A percentile compares a stretch with the other conserved stretches of the same genome.
phyloP scores from a whole-genome alignment of 192 early-diverging fungal genomes.

The Linnemannia exigua region DNA sequence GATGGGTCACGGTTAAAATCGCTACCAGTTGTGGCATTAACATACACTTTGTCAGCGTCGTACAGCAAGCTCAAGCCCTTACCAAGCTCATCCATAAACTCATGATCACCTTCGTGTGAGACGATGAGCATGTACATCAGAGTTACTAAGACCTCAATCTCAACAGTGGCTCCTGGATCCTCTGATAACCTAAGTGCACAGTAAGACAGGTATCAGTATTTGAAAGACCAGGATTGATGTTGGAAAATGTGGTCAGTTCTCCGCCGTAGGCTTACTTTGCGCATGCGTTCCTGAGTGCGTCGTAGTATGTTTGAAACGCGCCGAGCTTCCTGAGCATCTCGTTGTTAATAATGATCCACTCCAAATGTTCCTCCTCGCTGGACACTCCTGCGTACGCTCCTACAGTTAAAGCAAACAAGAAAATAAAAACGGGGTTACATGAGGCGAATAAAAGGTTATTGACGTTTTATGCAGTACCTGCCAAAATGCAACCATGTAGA shows the following conservation, averaged over 20 bases:
- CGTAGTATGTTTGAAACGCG: conserved; percentile 69
- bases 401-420: neutral
- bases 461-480: too few species aligned
- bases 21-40: too few species aligned
- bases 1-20: neutral
- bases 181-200: conserved; percentile 15
- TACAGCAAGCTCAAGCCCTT: neutral
- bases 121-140: conserved; percentile 76
- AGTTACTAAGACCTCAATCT: conserved; percentile 69
- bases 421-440: neutral
- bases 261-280: conserved; percentile 32
- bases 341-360: conserved; percentile 71
- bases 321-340: conserved; percentile 68
- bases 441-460: neutral
- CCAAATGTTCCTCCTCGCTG: conserved; percentile 64
- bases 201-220: neutral
- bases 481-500: neutral
- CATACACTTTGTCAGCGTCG: too few species aligned
- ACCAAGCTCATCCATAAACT: conserved; percentile 68
- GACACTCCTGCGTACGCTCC: conserved; percentile 32
- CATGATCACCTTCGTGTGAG: conserved; percentile 62
- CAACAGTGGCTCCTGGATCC: conserved; percentile 32
- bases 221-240: conserved; percentile 16
- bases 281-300: conserved; percentile 70
- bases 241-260: neutral